Percentiles rank a stretch among this genome's conserved stretches.
phyloP scores from a whole-genome alignment of 164 flowering plant species.

The Malania oleifera region DNA sequence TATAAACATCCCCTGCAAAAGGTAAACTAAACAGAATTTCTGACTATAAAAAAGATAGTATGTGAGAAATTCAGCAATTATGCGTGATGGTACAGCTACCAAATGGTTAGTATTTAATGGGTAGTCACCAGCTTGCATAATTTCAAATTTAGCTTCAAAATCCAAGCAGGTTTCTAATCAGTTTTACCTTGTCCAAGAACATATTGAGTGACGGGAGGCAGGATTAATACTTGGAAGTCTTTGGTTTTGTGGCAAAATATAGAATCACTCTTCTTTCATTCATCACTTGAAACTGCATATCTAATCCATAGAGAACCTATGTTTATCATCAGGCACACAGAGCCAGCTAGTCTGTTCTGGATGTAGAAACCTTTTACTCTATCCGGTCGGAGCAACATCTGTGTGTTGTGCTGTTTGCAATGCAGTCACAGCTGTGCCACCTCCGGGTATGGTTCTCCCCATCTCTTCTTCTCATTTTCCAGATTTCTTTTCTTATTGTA shows the following conservation, averaged over 20 bases:
- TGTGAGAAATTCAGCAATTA: too few relatives aligned
- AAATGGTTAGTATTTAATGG: too few relatives aligned
- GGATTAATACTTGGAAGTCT: too few relatives aligned
- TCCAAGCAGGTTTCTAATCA: background rate
- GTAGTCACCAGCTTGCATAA: too few relatives aligned
- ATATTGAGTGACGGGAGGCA: too few relatives aligned
- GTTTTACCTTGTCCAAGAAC: background rate
- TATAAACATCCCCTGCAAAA: too few relatives aligned
- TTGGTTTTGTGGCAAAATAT: too few relatives aligned
- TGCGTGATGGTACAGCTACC: too few relatives aligned
- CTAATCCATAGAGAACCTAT: background rate
- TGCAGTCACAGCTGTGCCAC: constrained; percentile 86
- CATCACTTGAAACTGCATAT: background rate
- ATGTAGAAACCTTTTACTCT: constrained; percentile 71
- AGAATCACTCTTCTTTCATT: background rate
- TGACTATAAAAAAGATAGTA: too few relatives aligned
- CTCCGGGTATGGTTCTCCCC: constrained; percentile 54
- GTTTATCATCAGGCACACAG: constrained; percentile 47
- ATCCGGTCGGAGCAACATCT: constrained; percentile 84
- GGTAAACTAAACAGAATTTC: too few relatives aligned
- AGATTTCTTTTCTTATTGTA: too few relatives aligned
- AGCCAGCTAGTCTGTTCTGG: constrained; percentile 96
- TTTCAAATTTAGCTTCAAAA: background rate
- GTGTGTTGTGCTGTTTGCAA: constrained; percentile 96
- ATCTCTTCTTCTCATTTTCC: too few relatives aligned